Base-by-base conservation (phyloP, 371 early-diverging fungal species). In the Zychaea mexicana region DNA sequence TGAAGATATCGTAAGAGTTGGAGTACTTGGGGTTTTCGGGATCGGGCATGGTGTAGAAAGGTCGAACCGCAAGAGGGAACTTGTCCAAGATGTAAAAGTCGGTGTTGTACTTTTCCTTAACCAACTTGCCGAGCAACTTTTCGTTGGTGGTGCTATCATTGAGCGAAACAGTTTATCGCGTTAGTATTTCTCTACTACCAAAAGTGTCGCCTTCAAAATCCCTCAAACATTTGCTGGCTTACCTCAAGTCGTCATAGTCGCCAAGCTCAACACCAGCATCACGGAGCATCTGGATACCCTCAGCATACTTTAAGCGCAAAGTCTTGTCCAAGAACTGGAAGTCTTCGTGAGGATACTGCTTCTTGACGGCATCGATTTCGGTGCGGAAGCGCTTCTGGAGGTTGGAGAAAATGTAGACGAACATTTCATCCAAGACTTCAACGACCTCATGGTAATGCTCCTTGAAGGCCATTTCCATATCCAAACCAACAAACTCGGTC, bases 41-140 rank as follows among this genome's bases (percentile, higher is more conserved):
- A 81, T 98, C 96, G 32, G 97, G 96, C 95, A 98, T 98, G 27
- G 99, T 99, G 89, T 99, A 99, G 90, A 99, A 99, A 28, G 99
- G 98, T 57, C 99, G 91, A 27, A 97, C 92, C 4, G 78, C 89
- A 62, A 94, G 80, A 38, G 99, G 99, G 93, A 99, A 99, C 83
- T 99, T 99, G 89, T 98, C 98, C 60, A 99, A 82, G 74, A 99
- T 97, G 87, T 95, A 99, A 67, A 99, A 97, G 82, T 99, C 99
- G 30, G 98, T 97, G 68, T 91, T 80, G 80, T 98, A 97, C 85
- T 96, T 96, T 62, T 94, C 92, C 72, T 92, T 92, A 65, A 99
- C 95, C 27, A 99, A 82, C 64, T 87, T 80, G 63, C 99, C 99
- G 31, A 99, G 90, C 42, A 79, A 72, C 70, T 93, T 92, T 82